A percentile compares a stretch with the other conserved stretches of the same genome.
phyloP scores from a whole-genome alignment of 2,329 filamentous ascomycete species.

The Orbilia ellipsospora region DNA sequence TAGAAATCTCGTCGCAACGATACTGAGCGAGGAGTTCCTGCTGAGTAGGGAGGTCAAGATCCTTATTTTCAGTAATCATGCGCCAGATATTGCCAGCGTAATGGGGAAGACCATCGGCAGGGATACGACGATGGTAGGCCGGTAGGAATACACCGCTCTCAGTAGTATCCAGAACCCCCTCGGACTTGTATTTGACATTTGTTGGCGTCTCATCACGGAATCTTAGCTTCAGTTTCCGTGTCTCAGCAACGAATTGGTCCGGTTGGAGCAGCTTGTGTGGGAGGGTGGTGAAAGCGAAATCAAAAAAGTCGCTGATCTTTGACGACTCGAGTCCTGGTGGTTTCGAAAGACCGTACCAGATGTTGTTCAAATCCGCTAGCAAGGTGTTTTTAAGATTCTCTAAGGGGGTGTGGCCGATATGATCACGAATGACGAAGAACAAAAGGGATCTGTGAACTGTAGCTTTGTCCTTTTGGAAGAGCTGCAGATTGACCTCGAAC shows the following conservation, averaged over 20 bases:
- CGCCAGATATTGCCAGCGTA: slow-evolving; percentile 97
- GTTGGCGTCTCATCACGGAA: slow-evolving; percentile 82
- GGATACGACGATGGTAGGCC: slow-evolving; percentile 94
- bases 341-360: slow-evolving; percentile 94
- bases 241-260: slow-evolving; percentile 85
- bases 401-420: slow-evolving; percentile 90
- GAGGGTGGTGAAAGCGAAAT: slow-evolving; percentile 94
- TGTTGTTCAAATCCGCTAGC: slow-evolving; percentile 86
- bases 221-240: slow-evolving; percentile 79
- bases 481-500: slow-evolving; percentile 96
- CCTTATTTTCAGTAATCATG: slow-evolving; percentile 98
- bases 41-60: slow-evolving; percentile 93
- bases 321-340: slow-evolving; percentile 87
- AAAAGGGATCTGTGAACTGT: slow-evolving; percentile 89
- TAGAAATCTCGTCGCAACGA: slow-evolving; percentile 93
- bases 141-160: slow-evolving; percentile 79
- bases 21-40: slow-evolving; percentile 97
- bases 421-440: slow-evolving; percentile 98
- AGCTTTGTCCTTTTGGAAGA: slow-evolving; percentile 94
- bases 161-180: slow-evolving; percentile 43
- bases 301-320: slow-evolving; percentile 95
- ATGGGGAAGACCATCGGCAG: slow-evolving; percentile 93
- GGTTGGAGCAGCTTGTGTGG: slow-evolving; percentile 97
- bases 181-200: slow-evolving; percentile 66
- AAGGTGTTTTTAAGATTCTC: slow-evolving; percentile 89